Percentiles rank a stretch among this genome's conserved stretches.
Conservation (phyloP, 371 early-diverging fungal genomes). For the Apophysomyces elegans region DNA sequence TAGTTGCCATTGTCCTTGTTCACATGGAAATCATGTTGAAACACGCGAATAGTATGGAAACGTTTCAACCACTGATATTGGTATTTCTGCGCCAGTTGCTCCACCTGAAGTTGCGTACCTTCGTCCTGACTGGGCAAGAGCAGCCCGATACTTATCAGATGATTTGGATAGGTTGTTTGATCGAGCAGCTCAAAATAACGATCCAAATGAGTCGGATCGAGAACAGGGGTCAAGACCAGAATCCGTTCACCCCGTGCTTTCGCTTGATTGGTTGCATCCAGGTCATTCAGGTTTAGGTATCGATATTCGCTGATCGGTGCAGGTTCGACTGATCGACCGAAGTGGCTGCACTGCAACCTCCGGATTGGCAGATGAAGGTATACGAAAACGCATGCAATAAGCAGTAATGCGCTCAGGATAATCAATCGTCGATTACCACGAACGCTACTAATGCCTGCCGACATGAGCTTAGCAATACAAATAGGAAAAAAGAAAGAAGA, state of each 20-base stretch:
- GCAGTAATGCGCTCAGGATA: constrained; percentile 11
- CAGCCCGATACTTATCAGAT: constrained; percentile 47
- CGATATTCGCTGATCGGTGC: background rate
- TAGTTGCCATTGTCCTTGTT: constrained; percentile 12
- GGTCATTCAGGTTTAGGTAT: constrained; percentile 24
- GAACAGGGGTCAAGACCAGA: constrained; percentile 45
- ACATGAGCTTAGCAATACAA: background rate
- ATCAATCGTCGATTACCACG: constrained; percentile 22
- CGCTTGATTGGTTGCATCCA: constrained; percentile 25
- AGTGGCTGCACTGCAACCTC: constrained; percentile 15
- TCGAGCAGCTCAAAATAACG: constrained; percentile 51
- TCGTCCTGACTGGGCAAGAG: constrained; percentile 33
- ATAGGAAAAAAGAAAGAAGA: constrained; percentile 16
- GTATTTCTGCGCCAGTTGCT: background rate
- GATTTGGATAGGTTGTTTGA: constrained; percentile 43
- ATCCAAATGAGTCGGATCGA: constrained; percentile 37
- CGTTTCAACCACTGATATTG: constrained; percentile 24
- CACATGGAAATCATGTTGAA: constrained; percentile 48
- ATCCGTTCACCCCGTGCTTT: constrained; percentile 14
- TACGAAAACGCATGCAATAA: constrained; percentile 9
- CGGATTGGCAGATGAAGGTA: constrained; percentile 14
- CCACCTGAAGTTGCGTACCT: constrained; percentile 32
- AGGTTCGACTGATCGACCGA: background rate
- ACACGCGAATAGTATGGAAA: constrained; percentile 44
- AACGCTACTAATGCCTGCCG: constrained; percentile 13